phyloP scores from a whole-genome alignment of 805 yeast species.

The Kazachstania africana region DNA sequence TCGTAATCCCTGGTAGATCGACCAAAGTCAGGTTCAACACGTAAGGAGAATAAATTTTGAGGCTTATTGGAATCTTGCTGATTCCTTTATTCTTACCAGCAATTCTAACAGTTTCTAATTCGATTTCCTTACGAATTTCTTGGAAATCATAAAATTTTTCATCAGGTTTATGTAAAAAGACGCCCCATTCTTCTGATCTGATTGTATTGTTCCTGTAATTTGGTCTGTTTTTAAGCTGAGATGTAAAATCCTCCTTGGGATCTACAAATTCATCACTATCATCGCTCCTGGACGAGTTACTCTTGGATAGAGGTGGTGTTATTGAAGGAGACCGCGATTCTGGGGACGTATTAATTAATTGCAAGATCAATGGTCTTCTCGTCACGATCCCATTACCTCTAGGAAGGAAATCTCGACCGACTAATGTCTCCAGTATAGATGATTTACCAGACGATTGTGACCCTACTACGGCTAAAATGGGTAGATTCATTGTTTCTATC shows the following conservation, averaged over 20 bases:
- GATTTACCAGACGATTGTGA: slow-evolving; percentile 95
- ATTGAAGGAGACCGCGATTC: too few species aligned
- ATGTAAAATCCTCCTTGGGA: not conserved
- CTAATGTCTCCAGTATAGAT: slow-evolving; percentile 87
- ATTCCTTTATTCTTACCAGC: slow-evolving; percentile 72
- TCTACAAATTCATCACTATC: slow-evolving; percentile 4
- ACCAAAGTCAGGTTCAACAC: slow-evolving; percentile 89
- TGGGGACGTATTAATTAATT: slow-evolving; percentile 49
- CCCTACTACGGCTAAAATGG: slow-evolving; percentile 91
- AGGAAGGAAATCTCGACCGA: slow-evolving; percentile 91
- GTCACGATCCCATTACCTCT: slow-evolving; percentile 97
- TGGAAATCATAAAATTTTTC: slow-evolving; percentile 79
- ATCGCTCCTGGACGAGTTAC: not conserved
- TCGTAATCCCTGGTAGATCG: slow-evolving; percentile 94
- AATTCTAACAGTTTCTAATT: slow-evolving; percentile 75
- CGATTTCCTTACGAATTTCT: slow-evolving; percentile 83
- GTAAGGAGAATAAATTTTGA: slow-evolving; percentile 87
- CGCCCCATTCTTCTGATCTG: slow-evolving; percentile 79
- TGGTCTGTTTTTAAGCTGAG: not conserved
- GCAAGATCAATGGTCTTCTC: slow-evolving; percentile 83
- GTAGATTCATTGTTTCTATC: slow-evolving; percentile 79
- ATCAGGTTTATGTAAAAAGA: slow-evolving; percentile 84
- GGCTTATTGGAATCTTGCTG: slow-evolving; percentile 82
- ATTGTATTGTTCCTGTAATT: not conserved
- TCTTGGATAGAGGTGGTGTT: slow-evolving; percentile 28